Evolutionary conservation across 2,329 filamentous ascomycete genomes (phyloP).

Genomic region (Pestalotiopsis sp.): DNA sequence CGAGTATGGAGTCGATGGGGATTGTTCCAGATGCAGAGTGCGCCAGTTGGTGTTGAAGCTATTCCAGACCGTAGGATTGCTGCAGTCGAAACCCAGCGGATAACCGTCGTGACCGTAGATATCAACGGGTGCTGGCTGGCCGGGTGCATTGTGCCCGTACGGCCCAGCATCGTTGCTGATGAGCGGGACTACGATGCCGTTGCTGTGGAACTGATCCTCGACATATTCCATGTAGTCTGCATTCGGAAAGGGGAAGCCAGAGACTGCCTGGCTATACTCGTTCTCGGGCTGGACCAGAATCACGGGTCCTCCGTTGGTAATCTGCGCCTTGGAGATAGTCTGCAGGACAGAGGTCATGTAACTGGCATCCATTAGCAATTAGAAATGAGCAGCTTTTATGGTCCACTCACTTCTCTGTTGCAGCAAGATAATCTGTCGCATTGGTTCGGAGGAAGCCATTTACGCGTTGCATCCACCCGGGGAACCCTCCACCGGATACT

Average conservation of each 20-base stretch:
- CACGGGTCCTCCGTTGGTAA: slow-evolving; percentile 78
- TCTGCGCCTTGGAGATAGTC: slow-evolving; percentile 73
- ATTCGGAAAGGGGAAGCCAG: slow-evolving; percentile 56
- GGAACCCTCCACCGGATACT: slow-evolving; percentile 74
- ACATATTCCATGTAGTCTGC: slow-evolving; percentile 70
- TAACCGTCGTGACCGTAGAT: slow-evolving; percentile 42
- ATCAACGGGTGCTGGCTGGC: slow-evolving; percentile 66
- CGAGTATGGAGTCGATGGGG: slow-evolving; percentile 63
- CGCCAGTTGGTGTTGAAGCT: slow-evolving; percentile 58
- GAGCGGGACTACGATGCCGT: slow-evolving; percentile 72
- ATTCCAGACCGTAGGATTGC: slow-evolving; percentile 55
- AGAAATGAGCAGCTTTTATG: background rate
- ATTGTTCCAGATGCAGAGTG: slow-evolving; percentile 56
- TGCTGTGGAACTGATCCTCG: slow-evolving; percentile 66
- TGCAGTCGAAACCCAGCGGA: slow-evolving; percentile 45
- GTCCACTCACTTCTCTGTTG: slow-evolving; percentile 63
- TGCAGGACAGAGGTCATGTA: slow-evolving; percentile 63
- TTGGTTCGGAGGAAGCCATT: slow-evolving; percentile 65
- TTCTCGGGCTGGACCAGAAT: slow-evolving; percentile 81
- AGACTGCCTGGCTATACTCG: slow-evolving; percentile 64
- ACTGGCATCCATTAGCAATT: slow-evolving; percentile 28
- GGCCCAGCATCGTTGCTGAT: slow-evolving; percentile 72
- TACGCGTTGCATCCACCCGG: slow-evolving; percentile 75
- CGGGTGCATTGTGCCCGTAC: slow-evolving; percentile 65
- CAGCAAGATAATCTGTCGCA: slow-evolving; percentile 61